These are phyloP conservation scores for Aspergillus carbonarius DNA, from an alignment of 2,329 filamentous ascomycete species.

Conservation along the genomic window DNA sequence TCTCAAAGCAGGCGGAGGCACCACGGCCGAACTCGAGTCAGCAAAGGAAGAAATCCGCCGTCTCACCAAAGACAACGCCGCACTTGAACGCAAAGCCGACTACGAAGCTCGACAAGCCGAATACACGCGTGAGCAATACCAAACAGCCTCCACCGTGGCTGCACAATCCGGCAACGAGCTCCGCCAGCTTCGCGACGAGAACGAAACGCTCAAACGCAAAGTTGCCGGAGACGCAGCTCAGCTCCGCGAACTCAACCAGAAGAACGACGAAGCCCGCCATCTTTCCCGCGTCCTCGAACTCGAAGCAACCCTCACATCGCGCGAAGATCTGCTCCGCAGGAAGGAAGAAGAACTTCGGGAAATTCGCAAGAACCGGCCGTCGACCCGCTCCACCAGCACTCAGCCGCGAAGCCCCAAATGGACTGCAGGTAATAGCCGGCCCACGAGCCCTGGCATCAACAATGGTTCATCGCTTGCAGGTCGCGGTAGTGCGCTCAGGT, in stretches of 20 bases:
- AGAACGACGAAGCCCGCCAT: conserved; percentile 35
- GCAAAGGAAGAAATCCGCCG: conserved; percentile 41
- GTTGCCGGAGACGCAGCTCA: conserved; percentile 37
- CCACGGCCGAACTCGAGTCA: conserved; percentile 42
- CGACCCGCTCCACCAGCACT: conserved; percentile 44
- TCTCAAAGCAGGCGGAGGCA: conserved; percentile 41
- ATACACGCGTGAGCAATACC: conserved; percentile 49
- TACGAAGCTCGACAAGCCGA: conserved; percentile 46
- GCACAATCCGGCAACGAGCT: conserved; percentile 42
- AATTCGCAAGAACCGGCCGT: conserved; percentile 45
- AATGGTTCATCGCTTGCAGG: conserved; percentile 29
- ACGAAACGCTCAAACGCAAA: conserved; percentile 37
- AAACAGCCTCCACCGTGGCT: conserved; percentile 46
- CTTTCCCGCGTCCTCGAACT: conserved; percentile 40
- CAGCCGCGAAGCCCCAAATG: conserved; percentile 45
- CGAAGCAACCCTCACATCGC: conserved; percentile 34
- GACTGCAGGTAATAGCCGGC: conserved; percentile 36
- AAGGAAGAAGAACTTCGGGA: conserved; percentile 48
- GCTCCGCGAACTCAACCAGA: conserved; percentile 39
- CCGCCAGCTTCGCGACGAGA: conserved; percentile 38
- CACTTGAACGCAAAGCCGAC: conserved; percentile 39
- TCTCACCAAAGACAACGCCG: conserved; percentile 36
- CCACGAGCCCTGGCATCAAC: conserved; percentile 41
- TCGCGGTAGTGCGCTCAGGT: conserved; percentile 40
- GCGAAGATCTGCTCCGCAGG: conserved; percentile 41